These are phyloP conservation scores for Epichloe gansuensis DNA, from an alignment of 2,329 filamentous ascomycete species.

Conservation along the genomic window DNA sequence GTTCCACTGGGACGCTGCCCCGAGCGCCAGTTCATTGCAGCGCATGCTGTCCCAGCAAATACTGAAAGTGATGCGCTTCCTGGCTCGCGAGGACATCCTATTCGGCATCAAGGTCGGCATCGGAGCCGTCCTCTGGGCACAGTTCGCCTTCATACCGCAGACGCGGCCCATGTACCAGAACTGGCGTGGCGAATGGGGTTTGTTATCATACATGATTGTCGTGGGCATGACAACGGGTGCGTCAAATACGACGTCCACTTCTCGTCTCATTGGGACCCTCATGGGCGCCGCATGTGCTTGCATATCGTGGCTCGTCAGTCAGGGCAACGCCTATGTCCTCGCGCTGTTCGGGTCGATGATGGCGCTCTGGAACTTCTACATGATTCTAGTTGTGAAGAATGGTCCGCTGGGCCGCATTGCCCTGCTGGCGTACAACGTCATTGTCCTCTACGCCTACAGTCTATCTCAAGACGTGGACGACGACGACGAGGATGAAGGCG, in stretches of 20 bases:
- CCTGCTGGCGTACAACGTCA: conserved; percentile 90
- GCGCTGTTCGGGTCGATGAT: conserved; percentile 72
- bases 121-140: conserved; percentile 77
- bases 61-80: conserved; percentile 32
- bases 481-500: conserved; percentile 80
- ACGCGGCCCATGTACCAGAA: conserved; percentile 71
- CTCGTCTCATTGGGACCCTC: conserved; percentile 76
- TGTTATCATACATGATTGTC: conserved; percentile 95
- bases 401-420: conserved; percentile 89
- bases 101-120: conserved; percentile 91
- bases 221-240: conserved; percentile 96
- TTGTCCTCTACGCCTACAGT: conserved; percentile 86
- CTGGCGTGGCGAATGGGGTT: conserved; percentile 93
- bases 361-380: conserved; percentile 73
- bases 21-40: conserved; percentile 30
- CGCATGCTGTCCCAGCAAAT: conserved; percentile 32
- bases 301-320: conserved; percentile 62
- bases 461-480: conserved; percentile 68
- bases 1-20: conserved; percentile 43
- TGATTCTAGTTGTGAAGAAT: conserved; percentile 73
- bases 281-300: conserved; percentile 67
- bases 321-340: conserved; percentile 62
- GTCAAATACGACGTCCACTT: conserved; percentile 80
- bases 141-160: conserved; percentile 70
- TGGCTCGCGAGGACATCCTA: conserved; percentile 44